phyloP scores from a whole-genome alignment of 208 protist genomes.

The Acanthamoeba royreba region DNA sequence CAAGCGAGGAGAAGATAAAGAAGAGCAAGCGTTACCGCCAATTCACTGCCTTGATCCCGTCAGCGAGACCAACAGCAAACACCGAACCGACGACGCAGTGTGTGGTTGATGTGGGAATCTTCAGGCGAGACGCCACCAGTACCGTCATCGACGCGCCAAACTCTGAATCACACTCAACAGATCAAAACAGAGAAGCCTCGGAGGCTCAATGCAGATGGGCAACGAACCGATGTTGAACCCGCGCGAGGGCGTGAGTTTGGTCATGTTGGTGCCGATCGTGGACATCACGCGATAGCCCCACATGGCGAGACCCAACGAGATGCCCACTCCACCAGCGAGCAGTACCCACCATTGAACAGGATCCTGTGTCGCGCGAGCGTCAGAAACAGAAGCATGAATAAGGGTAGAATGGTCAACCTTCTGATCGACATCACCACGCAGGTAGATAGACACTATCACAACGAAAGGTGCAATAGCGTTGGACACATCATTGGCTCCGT shows the following conservation, averaged over 20 bases:
- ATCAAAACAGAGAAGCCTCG: background rate
- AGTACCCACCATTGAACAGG: background rate
- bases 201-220: background rate
- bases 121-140: background rate
- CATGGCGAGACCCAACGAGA: background rate
- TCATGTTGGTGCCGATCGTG: background rate
- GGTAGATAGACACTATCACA: background rate
- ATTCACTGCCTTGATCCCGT: background rate
- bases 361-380: background rate
- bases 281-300: background rate
- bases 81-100: constrained; percentile 11
- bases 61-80: background rate
- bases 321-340: background rate
- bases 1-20: too few relatives aligned
- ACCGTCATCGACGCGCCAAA: background rate
- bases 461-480: constrained; percentile 41
- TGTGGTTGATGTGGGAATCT: constrained; percentile 1
- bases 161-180: background rate
- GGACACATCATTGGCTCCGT: constrained; percentile 55
- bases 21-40: too few relatives aligned
- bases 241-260: background rate
- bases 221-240: background rate
- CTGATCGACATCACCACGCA: background rate
- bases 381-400: background rate
- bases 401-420: background rate